Base-by-base conservation (phyloP, 768 basidiomycete genomes). In the Rubroboletus satanas region DNA sequence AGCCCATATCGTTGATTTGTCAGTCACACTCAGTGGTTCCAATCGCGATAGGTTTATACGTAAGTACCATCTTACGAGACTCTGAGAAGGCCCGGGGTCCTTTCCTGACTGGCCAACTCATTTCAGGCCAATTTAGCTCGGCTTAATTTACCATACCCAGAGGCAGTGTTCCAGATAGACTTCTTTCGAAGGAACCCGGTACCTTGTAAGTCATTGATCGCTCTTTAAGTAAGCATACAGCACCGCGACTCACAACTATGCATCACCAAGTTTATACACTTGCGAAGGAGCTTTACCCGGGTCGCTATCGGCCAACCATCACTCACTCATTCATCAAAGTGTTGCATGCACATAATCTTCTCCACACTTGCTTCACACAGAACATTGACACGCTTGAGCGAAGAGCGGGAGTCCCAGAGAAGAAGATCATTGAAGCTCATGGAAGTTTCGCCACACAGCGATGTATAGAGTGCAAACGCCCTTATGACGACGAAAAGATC, bases 311-410 rank as follows among this genome's bases (percentile, higher is more conserved):
- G 15, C 95, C 97, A 1, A 97, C 96, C 0, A 70, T 82, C 1
- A 85, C 95, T 0, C 96, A 99, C 65, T 90, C 93, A 26, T 98
- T 98, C 73, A 82, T 97, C 65, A 82, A 81, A 33, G 80, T 98
- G 18, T 79, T 99, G 28, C 75, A 83, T n/a, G 73, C 82, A 35
- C 85, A 89, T 60, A 67, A 69, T 1, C 75, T 88, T 15, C 81
- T 99, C 1, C 81, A 83, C 57, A 85, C 78, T 39, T 90, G 88
- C 73, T 91, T 90, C 64, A 93, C 92, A 6, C 93, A 93, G 71
- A 95, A 94, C 65, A 93, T 93, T 52, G 95, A 98, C 67, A 95
- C 93, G 0, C 82, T 98, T 14, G 96, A 98, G 66, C 80, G 90
- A 2, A 79, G 83, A 6, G 91, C 93, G 0, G 91, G 91, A 6